phyloP scores from a whole-genome alignment of 176 grass and related monocot genomes.

The Elaeis guineensis region DNA sequence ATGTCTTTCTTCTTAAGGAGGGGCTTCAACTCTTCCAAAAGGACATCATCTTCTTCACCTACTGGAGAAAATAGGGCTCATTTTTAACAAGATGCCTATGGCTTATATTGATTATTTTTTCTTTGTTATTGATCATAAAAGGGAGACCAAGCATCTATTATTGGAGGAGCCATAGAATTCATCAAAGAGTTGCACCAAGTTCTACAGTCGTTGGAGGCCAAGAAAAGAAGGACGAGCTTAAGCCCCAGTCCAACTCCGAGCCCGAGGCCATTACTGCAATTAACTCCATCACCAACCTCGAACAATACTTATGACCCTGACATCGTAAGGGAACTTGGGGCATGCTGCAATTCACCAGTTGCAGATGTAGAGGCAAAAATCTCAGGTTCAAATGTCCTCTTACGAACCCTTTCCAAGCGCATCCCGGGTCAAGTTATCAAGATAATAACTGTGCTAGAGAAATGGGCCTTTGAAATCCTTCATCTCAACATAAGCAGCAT shows the following conservation, averaged over 20 bases:
- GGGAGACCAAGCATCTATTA: constrained; percentile 95
- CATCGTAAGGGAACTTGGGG: constrained; percentile 54
- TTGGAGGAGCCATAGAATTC: constrained; percentile 91
- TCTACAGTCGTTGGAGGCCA: constrained; percentile 62
- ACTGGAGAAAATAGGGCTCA: no score
- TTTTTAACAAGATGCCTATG: no score
- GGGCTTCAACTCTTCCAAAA: no score
- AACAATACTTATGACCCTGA: constrained; percentile 18
- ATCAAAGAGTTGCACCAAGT: constrained; percentile 81
- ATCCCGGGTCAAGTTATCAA: constrained; percentile 48
- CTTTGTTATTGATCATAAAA: neutral
- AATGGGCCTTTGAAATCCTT: constrained; percentile 64
- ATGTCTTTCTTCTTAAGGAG: no score
- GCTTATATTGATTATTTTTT: no score
- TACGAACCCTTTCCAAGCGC: constrained; percentile 75
- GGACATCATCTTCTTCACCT: no score
- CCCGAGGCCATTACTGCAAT: constrained; percentile 26
- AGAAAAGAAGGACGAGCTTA: constrained; percentile 59
- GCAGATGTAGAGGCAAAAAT: constrained; percentile 89
- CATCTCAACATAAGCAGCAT: constrained; percentile 95
- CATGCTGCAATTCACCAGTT: constrained; percentile 76
- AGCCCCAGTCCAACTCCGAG: constrained; percentile 35
- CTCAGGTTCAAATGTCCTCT: constrained; percentile 73
- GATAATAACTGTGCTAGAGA: constrained; percentile 66
- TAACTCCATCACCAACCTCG: constrained; percentile 43